Conservation (phyloP, 2,329 filamentous ascomycete genomes). For the Epichloe festucae region DNA sequence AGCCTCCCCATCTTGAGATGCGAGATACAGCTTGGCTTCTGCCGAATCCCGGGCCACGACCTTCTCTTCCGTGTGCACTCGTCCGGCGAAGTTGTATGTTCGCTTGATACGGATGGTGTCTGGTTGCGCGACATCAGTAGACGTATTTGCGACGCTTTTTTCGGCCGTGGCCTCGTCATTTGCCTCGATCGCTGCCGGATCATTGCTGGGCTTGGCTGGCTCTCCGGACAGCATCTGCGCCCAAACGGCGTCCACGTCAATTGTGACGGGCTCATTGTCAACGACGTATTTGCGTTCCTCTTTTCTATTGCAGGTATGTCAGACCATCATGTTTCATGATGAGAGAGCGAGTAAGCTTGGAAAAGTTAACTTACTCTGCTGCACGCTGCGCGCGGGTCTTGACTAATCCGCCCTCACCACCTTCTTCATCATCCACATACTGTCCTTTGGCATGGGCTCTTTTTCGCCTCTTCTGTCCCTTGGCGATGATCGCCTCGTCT, state of each 20-base stretch:
- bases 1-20: conserved; percentile 29
- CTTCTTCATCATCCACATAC: conserved; percentile 37
- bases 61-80: conserved; percentile 60
- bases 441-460: conserved; percentile 26
- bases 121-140: background rate
- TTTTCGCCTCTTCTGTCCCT: conserved; percentile 41
- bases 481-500: conserved; percentile 57
- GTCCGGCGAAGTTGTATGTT: conserved; percentile 63
- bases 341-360: background rate
- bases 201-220: background rate
- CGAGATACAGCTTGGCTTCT: conserved; percentile 51
- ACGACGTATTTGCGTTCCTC: conserved; percentile 41
- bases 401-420: conserved; percentile 49
- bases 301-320: conserved; percentile 26
- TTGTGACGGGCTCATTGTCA: conserved; percentile 46
- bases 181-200: background rate
- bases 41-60: conserved; percentile 51
- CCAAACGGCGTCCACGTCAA: conserved; percentile 62
- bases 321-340: background rate
- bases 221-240: conserved; percentile 45
- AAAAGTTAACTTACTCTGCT: conserved; percentile 37
- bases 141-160: background rate
- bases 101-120: conserved; percentile 51
- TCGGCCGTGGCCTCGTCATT: conserved; percentile 6
- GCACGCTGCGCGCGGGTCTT: conserved; percentile 62